A percentile compares a stretch with the other conserved stretches of the same genome.
Evolutionary conservation across 106 monocot genomes (phyloP).

Genomic region (Dendrobium huoshanense): DNA sequence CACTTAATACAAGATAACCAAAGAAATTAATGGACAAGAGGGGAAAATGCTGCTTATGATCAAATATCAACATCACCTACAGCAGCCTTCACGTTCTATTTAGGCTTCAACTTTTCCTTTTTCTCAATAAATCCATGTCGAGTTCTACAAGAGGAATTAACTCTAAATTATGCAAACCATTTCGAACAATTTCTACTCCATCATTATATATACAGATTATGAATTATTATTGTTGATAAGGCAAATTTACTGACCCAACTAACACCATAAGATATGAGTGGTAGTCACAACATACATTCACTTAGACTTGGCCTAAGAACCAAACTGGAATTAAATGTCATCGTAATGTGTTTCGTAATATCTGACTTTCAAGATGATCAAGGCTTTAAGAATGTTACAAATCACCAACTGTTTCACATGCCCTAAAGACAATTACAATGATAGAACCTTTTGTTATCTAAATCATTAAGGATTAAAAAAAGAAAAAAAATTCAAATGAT

Average conservation of each 20-base stretch:
- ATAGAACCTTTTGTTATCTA: no score
- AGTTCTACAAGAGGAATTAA: not conserved
- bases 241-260: no score
- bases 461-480: no score
- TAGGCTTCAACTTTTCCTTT: not conserved
- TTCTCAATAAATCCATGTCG: not conserved
- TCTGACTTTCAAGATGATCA: no score
- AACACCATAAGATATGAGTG: not conserved
- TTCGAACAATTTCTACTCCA: not conserved
- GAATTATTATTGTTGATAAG: not conserved
- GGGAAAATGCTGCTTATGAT: not conserved
- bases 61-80: not conserved
- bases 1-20: not conserved
- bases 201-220: not conserved
- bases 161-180: not conserved
- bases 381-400: not conserved
- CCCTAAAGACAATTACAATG: no score
- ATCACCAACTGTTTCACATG: not conserved
- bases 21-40: not conserved
- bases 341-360: not conserved
- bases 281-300: not conserved
- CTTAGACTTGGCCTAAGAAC: not conserved
- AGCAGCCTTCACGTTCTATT: not conserved
- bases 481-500: no score
- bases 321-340: not conserved